Conservation (phyloP, 306 rosid species). For the Malus orientalis region DNA sequence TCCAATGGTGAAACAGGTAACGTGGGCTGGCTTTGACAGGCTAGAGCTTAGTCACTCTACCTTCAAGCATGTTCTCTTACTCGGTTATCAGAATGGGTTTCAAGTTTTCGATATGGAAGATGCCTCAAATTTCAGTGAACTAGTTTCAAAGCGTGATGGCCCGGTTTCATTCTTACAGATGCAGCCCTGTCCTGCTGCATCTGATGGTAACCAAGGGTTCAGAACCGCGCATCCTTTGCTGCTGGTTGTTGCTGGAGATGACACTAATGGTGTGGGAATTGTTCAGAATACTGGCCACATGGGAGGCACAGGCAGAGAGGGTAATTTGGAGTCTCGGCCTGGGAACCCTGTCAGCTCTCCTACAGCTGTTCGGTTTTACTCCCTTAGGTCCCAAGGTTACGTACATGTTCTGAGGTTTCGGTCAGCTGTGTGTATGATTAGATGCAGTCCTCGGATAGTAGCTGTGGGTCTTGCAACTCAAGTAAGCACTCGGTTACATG, state of each 20-base stretch:
- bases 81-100: constrained; percentile 85
- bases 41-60: constrained; percentile 53
- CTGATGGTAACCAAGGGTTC: constrained; percentile 50
- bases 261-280: constrained; percentile 11
- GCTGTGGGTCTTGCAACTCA: constrained; percentile 87
- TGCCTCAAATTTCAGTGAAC: constrained; percentile 64
- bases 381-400: constrained; percentile 63
- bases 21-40: constrained; percentile 87
- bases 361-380: constrained; percentile 78
- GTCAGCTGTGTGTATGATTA: constrained; percentile 74
- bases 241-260: constrained; percentile 75
- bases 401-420: constrained; percentile 82
- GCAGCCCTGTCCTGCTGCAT: constrained; percentile 59
- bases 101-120: constrained; percentile 84
- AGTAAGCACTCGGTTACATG: constrained; percentile 40
- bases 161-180: constrained; percentile 80
- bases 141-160: constrained; percentile 78
- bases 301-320: constrained; percentile 44
- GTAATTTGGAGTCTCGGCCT: constrained; percentile 30
- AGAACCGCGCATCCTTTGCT: constrained; percentile 59
- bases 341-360: constrained; percentile 45
- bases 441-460: constrained; percentile 78
- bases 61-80: constrained; percentile 52
- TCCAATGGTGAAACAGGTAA: constrained; percentile 46
- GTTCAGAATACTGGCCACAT: constrained; percentile 25